Evolutionary conservation across 2,329 filamentous ascomycete genomes (phyloP), one percentile per base, ranked within the genome.

Genomic region (Delphinella strobiligena): DNA sequence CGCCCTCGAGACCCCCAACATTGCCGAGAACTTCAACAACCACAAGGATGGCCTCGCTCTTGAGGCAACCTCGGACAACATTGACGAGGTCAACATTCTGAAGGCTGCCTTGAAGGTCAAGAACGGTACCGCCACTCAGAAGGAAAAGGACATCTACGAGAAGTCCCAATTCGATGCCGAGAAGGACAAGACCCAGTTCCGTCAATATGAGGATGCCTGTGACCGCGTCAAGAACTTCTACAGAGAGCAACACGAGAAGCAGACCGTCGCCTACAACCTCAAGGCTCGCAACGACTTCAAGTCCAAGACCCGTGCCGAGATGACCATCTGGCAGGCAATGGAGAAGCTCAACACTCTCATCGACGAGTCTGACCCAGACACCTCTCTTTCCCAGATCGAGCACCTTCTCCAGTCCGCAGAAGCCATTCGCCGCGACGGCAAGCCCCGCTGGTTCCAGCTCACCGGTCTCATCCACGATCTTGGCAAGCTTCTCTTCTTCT

Each of bases 361-460:
- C 59, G 87, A 94, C 63, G 83, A 93, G 62, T 87, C 80, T 15
- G 87, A 94, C 65, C 87, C 87, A 1, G 86, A 94, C 64, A 93
- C 87, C 34, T 77, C 75, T 35, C 78, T 94, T 46, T 81, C 78
- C 19, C 87, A 93, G 66, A 93, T 93, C 56, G 82, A 93, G 63
- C 87, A 93, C 61, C 72, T 93, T 19, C 74, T 93, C 12, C 87
- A 94, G 60, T 80, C 82, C 14, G 87, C 87, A 38, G 87, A 94
- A 63, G 87, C 86, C 11, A 91, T 93, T 56, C 81, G 86, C 19
- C 77, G 82, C 36, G 87, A 93, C 58, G 80, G 81, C 55, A 83
- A 84, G 67, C 82, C 82, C 7, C 72, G 80, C 49, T 87, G 82
- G 82, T 85, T 87, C 78, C 80, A 86, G 63, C 62, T 86, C 19